Conservation (phyloP, 164 flowering plant species). For the Magnolia kwangsiensis region DNA sequence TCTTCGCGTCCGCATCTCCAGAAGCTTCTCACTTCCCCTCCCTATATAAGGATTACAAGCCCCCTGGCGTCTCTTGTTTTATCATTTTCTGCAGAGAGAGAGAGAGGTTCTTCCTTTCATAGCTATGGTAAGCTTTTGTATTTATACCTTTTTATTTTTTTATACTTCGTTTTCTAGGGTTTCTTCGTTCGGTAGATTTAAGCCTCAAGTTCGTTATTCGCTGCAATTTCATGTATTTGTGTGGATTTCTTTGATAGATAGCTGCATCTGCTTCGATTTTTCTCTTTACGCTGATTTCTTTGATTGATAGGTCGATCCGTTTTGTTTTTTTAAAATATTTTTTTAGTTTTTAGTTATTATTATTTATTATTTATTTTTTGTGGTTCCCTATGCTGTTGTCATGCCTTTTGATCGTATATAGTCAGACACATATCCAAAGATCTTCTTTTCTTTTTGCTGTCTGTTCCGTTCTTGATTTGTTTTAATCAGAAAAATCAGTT, state of each 20-base stretch:
- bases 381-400: no score
- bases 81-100: not conserved
- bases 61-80: not conserved
- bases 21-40: not conserved
- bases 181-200: not conserved
- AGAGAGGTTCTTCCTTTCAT: not conserved
- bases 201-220: not conserved
- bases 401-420: no score
- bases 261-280: not conserved
- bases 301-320: no score
- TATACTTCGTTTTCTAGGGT: not conserved
- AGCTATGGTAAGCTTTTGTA: not conserved
- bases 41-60: not conserved
- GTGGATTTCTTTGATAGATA: not conserved
- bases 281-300: no score
- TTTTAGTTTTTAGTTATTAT: no score
- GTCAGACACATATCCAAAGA: no score
- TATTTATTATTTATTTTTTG: no score
- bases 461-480: no score
- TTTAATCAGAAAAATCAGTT: no score
- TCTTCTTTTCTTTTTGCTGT: no score
- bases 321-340: no score
- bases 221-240: not conserved
- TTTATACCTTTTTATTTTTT: not conserved
- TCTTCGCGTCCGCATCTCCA: conserved; percentile 10